A percentile compares a stretch with the other conserved stretches of the same genome.
phyloP scores from a whole-genome alignment of 2,329 filamentous ascomycete genomes.

The Colletotrichum acutatum region DNA sequence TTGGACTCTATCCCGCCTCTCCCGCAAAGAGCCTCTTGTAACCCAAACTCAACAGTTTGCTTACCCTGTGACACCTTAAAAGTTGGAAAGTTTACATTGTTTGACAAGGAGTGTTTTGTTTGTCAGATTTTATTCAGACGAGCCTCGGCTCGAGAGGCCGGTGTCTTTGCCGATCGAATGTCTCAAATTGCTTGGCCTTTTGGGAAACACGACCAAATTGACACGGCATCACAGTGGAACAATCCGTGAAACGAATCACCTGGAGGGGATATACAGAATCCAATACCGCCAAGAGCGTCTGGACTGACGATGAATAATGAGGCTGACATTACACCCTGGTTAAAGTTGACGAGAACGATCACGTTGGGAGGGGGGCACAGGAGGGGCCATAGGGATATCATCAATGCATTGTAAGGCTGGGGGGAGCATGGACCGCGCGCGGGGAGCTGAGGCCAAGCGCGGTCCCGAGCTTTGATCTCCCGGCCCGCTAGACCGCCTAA shows the following conservation, averaged over 20 bases:
- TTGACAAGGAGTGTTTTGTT: not conserved
- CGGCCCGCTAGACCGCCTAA: not conserved
- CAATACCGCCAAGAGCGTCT: not conserved
- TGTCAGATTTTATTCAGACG: not conserved
- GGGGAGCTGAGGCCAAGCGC: not conserved
- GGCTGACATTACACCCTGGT: not conserved
- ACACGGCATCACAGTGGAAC: too few relatives aligned
- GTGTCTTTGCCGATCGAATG: not conserved
- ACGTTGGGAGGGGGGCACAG: not conserved
- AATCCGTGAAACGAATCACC: not conserved
- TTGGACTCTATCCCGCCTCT: not conserved
- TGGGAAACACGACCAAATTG: too few relatives aligned
- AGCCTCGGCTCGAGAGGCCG: not conserved
- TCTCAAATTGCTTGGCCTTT: not conserved
- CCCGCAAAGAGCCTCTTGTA: not conserved
- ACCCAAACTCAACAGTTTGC: not conserved
- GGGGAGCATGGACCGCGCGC: not conserved
- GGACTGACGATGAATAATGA: not conserved
- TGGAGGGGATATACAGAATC: not conserved
- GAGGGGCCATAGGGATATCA: not conserved
- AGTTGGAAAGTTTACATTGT: not conserved
- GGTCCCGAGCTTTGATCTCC: not conserved
- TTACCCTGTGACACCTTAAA: not conserved
- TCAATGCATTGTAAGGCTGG: not conserved
- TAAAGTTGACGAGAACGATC: slow-evolving; percentile 6